Evolutionary conservation across 371 early-diverging fungal species (phyloP).

Genomic region (Lichtheimia ornata): DNA sequence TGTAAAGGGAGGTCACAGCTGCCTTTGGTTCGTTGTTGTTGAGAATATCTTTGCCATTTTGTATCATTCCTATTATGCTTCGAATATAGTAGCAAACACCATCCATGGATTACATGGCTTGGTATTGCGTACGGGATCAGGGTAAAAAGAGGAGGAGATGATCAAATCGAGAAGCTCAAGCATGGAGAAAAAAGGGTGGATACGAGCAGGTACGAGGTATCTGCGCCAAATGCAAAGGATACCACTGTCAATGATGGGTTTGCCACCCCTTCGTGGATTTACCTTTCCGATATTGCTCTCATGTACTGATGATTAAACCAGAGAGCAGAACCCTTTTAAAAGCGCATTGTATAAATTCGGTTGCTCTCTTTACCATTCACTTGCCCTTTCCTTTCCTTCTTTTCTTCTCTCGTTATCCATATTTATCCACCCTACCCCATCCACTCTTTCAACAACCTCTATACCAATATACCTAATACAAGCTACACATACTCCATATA

Average conservation of each 20-base stretch:
- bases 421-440: constrained; percentile 1
- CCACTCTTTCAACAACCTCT: constrained; percentile 13
- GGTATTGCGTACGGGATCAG: no score
- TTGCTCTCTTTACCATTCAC: not conserved
- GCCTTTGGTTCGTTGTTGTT: not conserved
- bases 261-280: constrained; percentile 15
- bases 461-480: not conserved
- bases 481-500: constrained; percentile 7
- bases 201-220: not conserved
- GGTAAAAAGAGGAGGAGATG: no score
- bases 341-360: constrained; percentile 16
- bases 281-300: not conserved
- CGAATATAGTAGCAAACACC: no score
- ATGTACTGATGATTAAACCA: not conserved
- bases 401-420: not conserved
- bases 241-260: constrained; percentile 5
- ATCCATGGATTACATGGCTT: no score
- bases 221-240: not conserved
- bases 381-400: constrained; percentile 18
- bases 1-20: constrained; percentile 15
- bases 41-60: no score
- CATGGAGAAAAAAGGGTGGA: not conserved
- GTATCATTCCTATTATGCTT: no score
- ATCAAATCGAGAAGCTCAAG: not conserved
- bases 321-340: no score